A percentile compares a stretch with the other conserved stretches of the same genome.
These are phyloP conservation scores for Botrytis byssoidea DNA, from an alignment of 2,329 filamentous ascomycete genomes.

Conservation along the genomic window DNA sequence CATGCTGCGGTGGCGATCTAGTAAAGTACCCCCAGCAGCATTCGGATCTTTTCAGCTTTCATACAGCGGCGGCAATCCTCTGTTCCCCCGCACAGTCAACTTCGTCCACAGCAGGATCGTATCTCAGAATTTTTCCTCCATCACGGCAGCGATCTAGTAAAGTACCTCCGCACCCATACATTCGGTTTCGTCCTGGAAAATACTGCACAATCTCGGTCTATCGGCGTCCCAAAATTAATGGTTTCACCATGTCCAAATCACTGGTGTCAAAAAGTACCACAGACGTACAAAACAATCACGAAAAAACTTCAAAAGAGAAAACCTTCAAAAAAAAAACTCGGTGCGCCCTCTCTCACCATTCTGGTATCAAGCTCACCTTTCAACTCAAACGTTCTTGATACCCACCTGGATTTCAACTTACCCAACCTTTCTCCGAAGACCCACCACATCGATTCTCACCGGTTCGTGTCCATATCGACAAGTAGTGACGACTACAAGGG, in stretches of 20 bases:
- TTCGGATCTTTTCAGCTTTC: background rate
- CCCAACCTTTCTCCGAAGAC: too few relatives aligned
- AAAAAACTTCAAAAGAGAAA: background rate
- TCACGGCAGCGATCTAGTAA: background rate
- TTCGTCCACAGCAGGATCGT: background rate
- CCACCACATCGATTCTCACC: background rate
- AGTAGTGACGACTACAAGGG: constrained; percentile 16
- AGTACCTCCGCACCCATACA: background rate
- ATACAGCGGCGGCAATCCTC: background rate
- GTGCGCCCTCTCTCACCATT: background rate
- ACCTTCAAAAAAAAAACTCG: background rate
- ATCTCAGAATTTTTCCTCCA: background rate
- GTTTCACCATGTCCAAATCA: background rate
- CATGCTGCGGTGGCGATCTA: background rate
- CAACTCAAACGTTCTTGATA: background rate
- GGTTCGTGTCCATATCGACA: background rate
- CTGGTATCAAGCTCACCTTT: background rate
- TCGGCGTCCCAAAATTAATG: background rate
- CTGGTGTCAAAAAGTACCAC: background rate
- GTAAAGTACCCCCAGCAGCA: background rate
- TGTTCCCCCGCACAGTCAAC: background rate
- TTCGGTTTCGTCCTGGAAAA: background rate
- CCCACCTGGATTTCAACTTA: background rate
- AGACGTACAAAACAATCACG: background rate
- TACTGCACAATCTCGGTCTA: background rate